Percentiles rank a stretch among this genome's conserved stretches.
Conservation (phyloP, 2,329 filamentous ascomycete genomes). For the Rachicladosporium sp. region DNA sequence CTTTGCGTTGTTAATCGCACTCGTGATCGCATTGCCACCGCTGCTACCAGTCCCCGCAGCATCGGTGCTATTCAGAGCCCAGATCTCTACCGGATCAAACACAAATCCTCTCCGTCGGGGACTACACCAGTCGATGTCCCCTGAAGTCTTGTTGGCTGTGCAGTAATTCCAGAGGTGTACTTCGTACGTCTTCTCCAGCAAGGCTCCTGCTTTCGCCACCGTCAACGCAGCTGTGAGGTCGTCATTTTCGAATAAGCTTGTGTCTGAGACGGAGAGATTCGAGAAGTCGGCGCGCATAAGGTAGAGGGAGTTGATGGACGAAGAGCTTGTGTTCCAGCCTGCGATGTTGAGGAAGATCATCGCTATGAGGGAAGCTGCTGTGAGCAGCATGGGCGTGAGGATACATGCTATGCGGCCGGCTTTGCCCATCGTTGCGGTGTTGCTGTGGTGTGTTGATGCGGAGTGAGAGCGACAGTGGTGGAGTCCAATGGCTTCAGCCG, state of each 20-base stretch:
- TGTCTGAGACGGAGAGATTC: constrained; percentile 19
- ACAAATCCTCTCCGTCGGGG: constrained; percentile 65
- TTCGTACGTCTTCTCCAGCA: constrained; percentile 65
- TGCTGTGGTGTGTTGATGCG: no score
- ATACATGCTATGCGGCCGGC: constrained; percentile 76
- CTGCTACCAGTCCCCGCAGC: constrained; percentile 15
- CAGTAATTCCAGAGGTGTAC: constrained; percentile 85
- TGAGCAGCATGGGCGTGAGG: constrained; percentile 71
- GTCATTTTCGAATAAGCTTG: constrained; percentile 15
- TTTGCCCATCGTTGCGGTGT: constrained; percentile 46
- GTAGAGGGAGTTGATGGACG: constrained; percentile 39
- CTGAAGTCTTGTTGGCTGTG: constrained; percentile 37
- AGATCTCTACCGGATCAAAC: constrained; percentile 55
- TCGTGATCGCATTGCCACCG: constrained; percentile 20
- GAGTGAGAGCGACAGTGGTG: no score
- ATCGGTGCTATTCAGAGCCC: constrained; percentile 45
- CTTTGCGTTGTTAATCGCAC: constrained; percentile 35
- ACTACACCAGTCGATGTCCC: constrained; percentile 50
- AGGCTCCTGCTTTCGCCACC: constrained; percentile 22
- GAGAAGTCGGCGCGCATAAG: constrained; percentile 38
- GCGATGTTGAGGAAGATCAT: constrained; percentile 46
- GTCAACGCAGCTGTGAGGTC: constrained; percentile 27
- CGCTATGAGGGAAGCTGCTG: constrained; percentile 63
- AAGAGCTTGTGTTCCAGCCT: constrained; percentile 39
- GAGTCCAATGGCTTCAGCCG: no score